phyloP scores from a whole-genome alignment of 2,329 filamentous ascomycete genomes.

The Pezizomycotina sp. region DNA sequence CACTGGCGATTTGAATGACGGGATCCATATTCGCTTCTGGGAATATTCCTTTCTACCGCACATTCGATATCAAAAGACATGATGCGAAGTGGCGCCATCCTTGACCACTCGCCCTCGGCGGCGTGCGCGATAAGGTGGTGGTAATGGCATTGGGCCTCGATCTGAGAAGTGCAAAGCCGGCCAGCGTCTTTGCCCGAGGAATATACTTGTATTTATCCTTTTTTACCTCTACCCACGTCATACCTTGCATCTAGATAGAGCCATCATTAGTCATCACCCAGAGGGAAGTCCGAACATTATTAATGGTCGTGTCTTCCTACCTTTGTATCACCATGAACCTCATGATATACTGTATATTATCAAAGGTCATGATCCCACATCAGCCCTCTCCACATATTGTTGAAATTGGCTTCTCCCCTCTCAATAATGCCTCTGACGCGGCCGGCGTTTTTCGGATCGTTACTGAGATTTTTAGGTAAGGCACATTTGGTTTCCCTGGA shows the following conservation, averaged over 20 bases:
- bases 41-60: conserved; percentile 92
- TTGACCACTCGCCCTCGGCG: conserved; percentile 86
- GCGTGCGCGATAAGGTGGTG: conserved; percentile 70
- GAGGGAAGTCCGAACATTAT: conserved; percentile 9
- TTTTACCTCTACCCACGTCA: conserved; percentile 83
- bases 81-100: conserved; percentile 86
- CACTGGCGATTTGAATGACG: conserved; percentile 94
- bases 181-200: conserved; percentile 35
- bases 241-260: conserved; percentile 53
- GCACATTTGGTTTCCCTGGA: conserved; percentile 81
- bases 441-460: conserved; percentile 68
- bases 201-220: conserved; percentile 55
- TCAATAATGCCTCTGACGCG: conserved; percentile 63
- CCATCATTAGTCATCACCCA: too few relatives aligned
- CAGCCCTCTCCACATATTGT: conserved; percentile 65
- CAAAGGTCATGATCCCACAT: conserved; percentile 71
- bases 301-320: conserved; percentile 32
- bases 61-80: conserved; percentile 98
- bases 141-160: conserved; percentile 77
- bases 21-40: conserved; percentile 82
- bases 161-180: conserved; percentile 84
- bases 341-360: conserved; percentile 87
- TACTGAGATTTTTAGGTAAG: conserved; percentile 85
- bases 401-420: conserved; percentile 65
- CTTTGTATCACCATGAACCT: conserved; percentile 97